phyloP scores from a whole-genome alignment of 2,329 filamentous ascomycete genomes.

The Lecanosticta acicola region DNA sequence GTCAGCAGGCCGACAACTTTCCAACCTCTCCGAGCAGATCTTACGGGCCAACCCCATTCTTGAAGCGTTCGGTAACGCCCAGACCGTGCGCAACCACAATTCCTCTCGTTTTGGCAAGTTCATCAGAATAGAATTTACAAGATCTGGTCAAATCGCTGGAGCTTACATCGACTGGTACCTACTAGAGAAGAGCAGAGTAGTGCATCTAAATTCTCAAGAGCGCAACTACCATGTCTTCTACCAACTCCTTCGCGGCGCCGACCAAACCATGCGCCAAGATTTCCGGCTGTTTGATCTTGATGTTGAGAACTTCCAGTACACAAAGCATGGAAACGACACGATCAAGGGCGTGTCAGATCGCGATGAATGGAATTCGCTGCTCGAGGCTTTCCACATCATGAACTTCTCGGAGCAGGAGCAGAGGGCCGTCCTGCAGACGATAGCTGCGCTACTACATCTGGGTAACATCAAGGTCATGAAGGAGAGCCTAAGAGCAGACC shows the following conservation, averaged over 20 bases:
- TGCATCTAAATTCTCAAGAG: conserved; percentile 79
- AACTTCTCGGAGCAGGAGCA: conserved; percentile 85
- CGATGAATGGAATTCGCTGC: conserved; percentile 81
- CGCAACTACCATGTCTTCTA: conserved; percentile 98
- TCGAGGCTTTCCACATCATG: conserved; percentile 94
- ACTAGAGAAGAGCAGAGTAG: conserved; percentile 94
- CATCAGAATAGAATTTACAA: conserved; percentile 91
- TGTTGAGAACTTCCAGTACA: conserved; percentile 87
- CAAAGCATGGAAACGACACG: conserved; percentile 80
- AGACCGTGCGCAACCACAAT: conserved; percentile 97
- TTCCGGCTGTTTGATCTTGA: conserved; percentile 70
- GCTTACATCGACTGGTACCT: conserved; percentile 99
- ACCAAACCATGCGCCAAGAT: conserved; percentile 64
- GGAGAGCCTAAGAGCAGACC: conserved; percentile 84
- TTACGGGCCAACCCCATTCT: conserved; percentile 93
- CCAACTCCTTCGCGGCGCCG: conserved; percentile 82
- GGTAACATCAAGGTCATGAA: conserved; percentile 88
- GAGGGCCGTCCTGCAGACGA: conserved; percentile 71
- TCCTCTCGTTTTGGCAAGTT: conserved; percentile 98
- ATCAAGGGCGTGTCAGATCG: conserved; percentile 85
- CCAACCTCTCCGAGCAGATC: conserved; percentile 93
- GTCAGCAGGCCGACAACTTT: conserved; percentile 61
- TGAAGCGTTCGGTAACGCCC: conserved; percentile 95
- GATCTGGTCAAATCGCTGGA: conserved; percentile 82
- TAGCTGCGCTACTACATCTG: conserved; percentile 86